Conservation (phyloP, 352 stramenopile species). For the Globisporangium acanthophoron region DNA sequence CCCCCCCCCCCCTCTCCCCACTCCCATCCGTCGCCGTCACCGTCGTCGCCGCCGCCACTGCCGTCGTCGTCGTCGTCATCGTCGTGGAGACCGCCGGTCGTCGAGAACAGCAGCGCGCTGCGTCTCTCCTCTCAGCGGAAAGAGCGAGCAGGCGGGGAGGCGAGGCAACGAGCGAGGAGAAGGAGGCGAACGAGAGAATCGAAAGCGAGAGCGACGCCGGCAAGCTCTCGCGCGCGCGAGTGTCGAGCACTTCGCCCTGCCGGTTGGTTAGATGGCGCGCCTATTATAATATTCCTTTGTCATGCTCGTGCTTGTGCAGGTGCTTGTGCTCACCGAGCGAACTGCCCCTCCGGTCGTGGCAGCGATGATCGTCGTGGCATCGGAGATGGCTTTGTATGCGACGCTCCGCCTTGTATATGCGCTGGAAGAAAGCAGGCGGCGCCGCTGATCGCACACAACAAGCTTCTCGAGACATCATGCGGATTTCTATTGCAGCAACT, state of each 20-base stretch:
- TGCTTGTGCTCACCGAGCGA: too few species aligned
- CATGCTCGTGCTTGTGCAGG: neutral
- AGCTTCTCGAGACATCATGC: too few species aligned
- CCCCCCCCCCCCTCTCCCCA: neutral
- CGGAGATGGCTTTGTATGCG: neutral
- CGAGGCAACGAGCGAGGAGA: neutral
- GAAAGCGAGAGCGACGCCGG: neutral
- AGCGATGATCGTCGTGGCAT: neutral
- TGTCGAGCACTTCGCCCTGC: neutral
- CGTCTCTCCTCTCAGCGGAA: slow-evolving; percentile 17
- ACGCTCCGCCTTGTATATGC: neutral
- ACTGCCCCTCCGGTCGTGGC: neutral
- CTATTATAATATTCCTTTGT: neutral
- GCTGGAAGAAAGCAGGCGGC: too few species aligned
- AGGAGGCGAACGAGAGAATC: neutral
- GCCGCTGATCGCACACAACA: too few species aligned
- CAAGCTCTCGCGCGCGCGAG: neutral
- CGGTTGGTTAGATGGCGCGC: neutral
- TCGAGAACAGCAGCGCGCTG: slow-evolving; percentile 5
- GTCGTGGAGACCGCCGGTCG: slow-evolving; percentile 7
- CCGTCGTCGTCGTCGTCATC: neutral
- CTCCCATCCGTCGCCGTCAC: neutral
- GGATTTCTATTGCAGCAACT: slow-evolving; percentile 7
- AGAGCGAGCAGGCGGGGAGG: slow-evolving; percentile 13
- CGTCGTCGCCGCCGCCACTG: neutral